Evolutionary conservation across 2,329 filamentous ascomycete genomes (phyloP).

Genomic region (Clarireedia sp.): DNA sequence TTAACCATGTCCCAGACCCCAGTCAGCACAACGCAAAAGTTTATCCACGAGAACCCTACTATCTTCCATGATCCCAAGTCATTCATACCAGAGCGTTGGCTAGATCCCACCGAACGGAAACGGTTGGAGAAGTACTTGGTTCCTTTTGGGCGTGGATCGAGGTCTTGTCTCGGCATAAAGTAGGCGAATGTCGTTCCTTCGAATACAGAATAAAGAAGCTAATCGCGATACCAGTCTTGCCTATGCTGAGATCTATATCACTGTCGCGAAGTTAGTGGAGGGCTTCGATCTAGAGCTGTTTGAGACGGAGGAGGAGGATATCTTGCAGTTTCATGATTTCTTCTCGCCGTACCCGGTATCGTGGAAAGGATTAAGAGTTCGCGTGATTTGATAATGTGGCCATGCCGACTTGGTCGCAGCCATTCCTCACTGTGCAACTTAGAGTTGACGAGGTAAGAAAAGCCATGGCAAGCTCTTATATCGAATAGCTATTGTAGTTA

Average conservation of each 20-base stretch:
- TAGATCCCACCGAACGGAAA: conserved; percentile 8
- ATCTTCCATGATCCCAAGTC: conserved; percentile 14
- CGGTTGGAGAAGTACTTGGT: conserved; percentile 7
- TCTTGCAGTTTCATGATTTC: background rate
- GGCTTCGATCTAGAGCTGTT: background rate
- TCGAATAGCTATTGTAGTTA: too few species aligned
- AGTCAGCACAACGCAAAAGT: conserved; percentile 13
- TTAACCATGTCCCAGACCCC: conserved; percentile 12
- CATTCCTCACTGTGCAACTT: too few species aligned
- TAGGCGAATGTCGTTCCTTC: too few species aligned
- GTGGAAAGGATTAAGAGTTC: background rate
- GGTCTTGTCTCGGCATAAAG: too few species aligned
- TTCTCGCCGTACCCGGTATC: background rate
- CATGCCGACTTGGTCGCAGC: background rate
- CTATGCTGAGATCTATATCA: background rate
- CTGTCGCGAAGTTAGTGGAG: background rate
- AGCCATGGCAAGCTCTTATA: too few species aligned
- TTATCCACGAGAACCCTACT: conserved; percentile 13
- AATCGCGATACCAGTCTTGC: too few species aligned
- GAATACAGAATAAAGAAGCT: too few species aligned
- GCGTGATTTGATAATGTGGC: background rate
- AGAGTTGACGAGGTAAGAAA: too few species aligned
- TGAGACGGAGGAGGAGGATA: background rate
- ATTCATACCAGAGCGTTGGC: conserved; percentile 17
- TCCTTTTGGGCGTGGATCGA: too few species aligned